These are phyloP conservation scores for Anacardium occidentale DNA, from an alignment of 345 rosid genomes.

Conservation along the genomic window DNA sequence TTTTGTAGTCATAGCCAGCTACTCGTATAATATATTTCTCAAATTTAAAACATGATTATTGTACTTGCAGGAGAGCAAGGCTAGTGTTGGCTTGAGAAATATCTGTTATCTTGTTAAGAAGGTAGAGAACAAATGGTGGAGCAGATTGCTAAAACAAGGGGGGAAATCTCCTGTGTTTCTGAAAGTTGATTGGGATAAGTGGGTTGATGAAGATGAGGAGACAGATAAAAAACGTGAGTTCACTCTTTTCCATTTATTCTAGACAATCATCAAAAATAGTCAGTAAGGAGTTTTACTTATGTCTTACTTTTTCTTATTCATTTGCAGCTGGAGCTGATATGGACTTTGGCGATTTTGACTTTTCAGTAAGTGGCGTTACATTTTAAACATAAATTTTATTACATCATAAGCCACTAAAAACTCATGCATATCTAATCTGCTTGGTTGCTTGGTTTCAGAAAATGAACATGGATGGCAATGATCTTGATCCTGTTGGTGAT, in stretches of 20 bases:
- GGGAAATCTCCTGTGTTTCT: constrained; percentile 51
- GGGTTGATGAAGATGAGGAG: constrained; percentile 66
- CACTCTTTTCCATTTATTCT: background rate
- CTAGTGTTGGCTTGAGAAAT: constrained; percentile 40
- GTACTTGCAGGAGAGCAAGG: constrained; percentile 51
- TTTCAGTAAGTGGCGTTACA: constrained; percentile 5
- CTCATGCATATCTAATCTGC: background rate
- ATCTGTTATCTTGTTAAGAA: constrained; percentile 49
- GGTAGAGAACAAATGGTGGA: constrained; percentile 59
- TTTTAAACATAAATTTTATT: background rate
- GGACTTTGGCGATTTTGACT: constrained; percentile 45
- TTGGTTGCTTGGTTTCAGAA: constrained; percentile 20
- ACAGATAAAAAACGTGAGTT: constrained; percentile 24
- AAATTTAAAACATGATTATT: background rate
- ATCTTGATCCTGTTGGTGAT: constrained; percentile 18
- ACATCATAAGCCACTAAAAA: background rate
- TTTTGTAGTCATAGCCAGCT: background rate
- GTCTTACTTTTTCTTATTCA: constrained; percentile 13
- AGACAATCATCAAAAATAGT: background rate
- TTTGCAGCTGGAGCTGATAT: constrained; percentile 26
- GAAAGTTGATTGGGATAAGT: constrained; percentile 63
- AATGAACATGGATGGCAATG: constrained; percentile 26
- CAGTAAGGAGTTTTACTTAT: background rate
- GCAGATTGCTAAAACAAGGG: constrained; percentile 41
- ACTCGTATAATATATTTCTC: background rate